Conservation (phyloP, 768 basidiomycete species). For the Gloeopeniophorella convolvens region DNA sequence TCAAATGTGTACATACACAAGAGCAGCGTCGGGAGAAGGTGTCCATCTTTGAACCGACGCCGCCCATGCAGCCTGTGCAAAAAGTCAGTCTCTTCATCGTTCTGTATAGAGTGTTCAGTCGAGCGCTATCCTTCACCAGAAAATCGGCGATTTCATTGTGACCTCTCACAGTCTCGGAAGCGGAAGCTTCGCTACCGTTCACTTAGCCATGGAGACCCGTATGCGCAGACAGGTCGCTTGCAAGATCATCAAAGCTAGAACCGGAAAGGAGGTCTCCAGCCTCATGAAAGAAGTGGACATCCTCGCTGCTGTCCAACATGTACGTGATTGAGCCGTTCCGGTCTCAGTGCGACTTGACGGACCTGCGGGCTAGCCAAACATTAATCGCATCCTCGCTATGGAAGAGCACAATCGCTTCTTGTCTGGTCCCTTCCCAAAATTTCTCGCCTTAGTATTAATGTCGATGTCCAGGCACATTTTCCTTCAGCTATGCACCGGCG, state of each 20-base stretch:
- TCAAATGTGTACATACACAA: conserved; percentile 57
- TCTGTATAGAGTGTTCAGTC: not conserved
- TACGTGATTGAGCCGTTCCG: conserved; percentile 28
- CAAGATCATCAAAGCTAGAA: conserved; percentile 68
- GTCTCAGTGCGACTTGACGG: not conserved
- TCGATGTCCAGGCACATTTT: conserved; percentile 58
- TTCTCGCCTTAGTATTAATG: not conserved
- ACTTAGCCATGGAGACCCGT: conserved; percentile 62
- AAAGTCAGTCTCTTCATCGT: conserved; percentile 37
- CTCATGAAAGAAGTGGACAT: conserved; percentile 78
- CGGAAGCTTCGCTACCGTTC: conserved; percentile 78
- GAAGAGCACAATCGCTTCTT: conserved; percentile 56
- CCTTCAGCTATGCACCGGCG: conserved; percentile 79
- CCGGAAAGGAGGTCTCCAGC: conserved; percentile 49
- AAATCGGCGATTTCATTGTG: conserved; percentile 61
- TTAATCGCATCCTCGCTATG: conserved; percentile 70
- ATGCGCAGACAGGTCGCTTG: conserved; percentile 73
- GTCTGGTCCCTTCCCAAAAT: conserved; percentile 28
- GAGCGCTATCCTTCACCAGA: conserved; percentile 30
- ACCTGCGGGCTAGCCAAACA: conserved; percentile 53
- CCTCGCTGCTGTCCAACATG: conserved; percentile 64
- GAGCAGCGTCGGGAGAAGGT: conserved; percentile 47
- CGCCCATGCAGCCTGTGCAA: conserved; percentile 44
- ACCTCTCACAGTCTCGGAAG: conserved; percentile 75
- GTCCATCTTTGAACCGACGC: conserved; percentile 56